Evolutionary conservation across 2,329 filamentous ascomycete genomes (phyloP).

Genomic region (Metarhizium album): DNA sequence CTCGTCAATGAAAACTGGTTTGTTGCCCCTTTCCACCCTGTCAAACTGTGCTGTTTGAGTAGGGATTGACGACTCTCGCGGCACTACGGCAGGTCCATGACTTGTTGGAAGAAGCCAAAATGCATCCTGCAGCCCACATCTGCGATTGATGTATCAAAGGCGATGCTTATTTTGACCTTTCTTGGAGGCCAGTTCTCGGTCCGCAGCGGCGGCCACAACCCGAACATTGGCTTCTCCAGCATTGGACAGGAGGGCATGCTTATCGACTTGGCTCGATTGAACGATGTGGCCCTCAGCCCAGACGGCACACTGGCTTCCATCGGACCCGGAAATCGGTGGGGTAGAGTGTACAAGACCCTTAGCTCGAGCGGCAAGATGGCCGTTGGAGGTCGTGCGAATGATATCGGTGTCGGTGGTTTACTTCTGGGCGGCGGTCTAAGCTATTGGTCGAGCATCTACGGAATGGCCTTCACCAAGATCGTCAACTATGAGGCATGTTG

Average conservation of each 20-base stretch:
- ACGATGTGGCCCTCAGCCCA: conserved; percentile 12
- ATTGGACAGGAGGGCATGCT: conserved; percentile 38
- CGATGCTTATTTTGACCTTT: no score
- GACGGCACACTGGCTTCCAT: conserved; percentile 28
- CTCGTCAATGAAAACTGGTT: no score
- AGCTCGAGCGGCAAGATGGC: conserved; percentile 30
- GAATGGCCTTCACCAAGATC: no score
- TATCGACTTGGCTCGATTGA: conserved; percentile 5
- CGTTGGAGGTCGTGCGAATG: conserved; percentile 33
- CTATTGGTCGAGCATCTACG: conserved; percentile 19
- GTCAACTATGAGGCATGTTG: no score
- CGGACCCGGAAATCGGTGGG: conserved; percentile 34
- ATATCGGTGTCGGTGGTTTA: conserved; percentile 36
- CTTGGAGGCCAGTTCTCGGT: conserved; percentile 43
- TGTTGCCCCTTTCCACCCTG: no score
- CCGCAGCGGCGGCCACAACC: conserved; percentile 47
- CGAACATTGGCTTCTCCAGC: conserved; percentile 42
- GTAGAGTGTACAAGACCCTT: conserved; percentile 28
- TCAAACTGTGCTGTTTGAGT: no score
- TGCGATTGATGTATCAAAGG: no score
- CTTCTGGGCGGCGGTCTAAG: conserved; percentile 44
- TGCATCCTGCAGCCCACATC: no score
- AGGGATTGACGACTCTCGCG: no score
- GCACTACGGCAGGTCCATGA: no score
- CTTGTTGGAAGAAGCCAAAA: no score